Evolutionary conservation across 2,329 filamentous ascomycete species (phyloP).

Genomic region (Allantophomopsis lycopodina): DNA sequence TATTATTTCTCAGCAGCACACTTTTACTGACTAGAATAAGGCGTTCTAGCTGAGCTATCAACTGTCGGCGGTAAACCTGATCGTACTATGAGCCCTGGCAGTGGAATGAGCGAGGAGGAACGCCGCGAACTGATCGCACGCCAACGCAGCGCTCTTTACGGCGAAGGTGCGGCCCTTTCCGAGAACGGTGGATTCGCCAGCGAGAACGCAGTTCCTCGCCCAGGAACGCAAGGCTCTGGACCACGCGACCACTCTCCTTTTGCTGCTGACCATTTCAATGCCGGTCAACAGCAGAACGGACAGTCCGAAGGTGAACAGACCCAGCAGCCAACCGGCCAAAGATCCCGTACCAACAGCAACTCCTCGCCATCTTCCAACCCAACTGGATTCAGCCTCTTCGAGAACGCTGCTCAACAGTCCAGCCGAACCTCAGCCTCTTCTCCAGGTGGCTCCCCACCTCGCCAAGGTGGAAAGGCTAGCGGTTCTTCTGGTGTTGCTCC

Average conservation of each 20-base stretch:
- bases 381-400: constrained; percentile 45
- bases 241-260: constrained; percentile 67
- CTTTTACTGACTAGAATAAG: constrained; percentile 26
- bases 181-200: constrained; percentile 54
- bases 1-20: constrained; percentile 1
- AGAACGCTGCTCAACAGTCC: constrained; percentile 48
- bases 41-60: constrained; percentile 54
- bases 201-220: constrained; percentile 48
- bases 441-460: constrained; percentile 68
- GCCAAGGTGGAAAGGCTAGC: constrained; percentile 45
- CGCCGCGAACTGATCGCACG: constrained; percentile 91
- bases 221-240: constrained; percentile 50
- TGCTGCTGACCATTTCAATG: constrained; percentile 56
- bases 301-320: constrained; percentile 17
- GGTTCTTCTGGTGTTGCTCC: constrained; percentile 63
- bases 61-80: constrained; percentile 62
- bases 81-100: constrained; percentile 69
- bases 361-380: constrained; percentile 67
- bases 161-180: constrained; percentile 56
- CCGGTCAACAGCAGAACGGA: constrained; percentile 27
- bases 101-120: constrained; percentile 83
- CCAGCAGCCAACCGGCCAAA: constrained; percentile 20
- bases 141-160: constrained; percentile 89
- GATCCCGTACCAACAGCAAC: constrained; percentile 68
- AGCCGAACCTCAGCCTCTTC: constrained; percentile 78